Percentiles rank a stretch among this genome's conserved stretches.
Evolutionary conservation across 495 filamentous ascomycete species (phyloP).

Genomic region (Talaromyces nanjingensis): DNA sequence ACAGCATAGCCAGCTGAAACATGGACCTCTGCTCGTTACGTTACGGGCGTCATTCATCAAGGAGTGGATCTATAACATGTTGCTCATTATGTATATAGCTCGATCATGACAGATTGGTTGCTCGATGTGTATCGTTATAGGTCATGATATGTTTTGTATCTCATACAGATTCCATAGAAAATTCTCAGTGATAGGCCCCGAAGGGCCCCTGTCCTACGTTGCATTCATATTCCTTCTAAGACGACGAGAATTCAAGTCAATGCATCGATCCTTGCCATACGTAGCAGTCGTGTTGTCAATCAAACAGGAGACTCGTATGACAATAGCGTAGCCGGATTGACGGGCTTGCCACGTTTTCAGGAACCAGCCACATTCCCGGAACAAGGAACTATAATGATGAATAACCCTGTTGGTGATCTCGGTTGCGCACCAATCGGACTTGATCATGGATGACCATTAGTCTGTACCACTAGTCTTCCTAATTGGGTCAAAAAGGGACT

Average conservation of each 20-base stretch:
- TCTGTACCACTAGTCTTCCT: neutral
- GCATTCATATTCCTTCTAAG: neutral
- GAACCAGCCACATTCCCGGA: slow-evolving; percentile 6
- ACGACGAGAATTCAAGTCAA: neutral
- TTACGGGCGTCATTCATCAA: neutral
- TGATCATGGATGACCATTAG: neutral
- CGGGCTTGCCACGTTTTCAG: slow-evolving; percentile 6
- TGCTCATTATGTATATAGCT: neutral
- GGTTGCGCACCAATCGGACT: neutral
- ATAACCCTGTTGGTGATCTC: neutral
- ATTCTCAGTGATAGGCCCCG: neutral
- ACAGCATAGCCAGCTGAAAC: neutral
- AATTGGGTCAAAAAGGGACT: neutral
- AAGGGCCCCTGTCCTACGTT: neutral
- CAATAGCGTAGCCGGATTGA: neutral
- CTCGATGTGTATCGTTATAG: neutral
- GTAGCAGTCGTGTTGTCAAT: neutral
- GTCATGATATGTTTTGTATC: neutral
- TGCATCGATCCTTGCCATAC: neutral
- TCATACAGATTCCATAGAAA: neutral
- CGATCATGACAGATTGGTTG: neutral
- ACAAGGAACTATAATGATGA: slow-evolving; percentile 1
- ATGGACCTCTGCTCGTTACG: neutral
- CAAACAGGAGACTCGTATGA: neutral
- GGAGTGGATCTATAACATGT: neutral